Evolutionary conservation across 495 filamentous ascomycete species (phyloP), one percentile per base, ranked within the genome.

Genomic region (Hypoxylon rickii): DNA sequence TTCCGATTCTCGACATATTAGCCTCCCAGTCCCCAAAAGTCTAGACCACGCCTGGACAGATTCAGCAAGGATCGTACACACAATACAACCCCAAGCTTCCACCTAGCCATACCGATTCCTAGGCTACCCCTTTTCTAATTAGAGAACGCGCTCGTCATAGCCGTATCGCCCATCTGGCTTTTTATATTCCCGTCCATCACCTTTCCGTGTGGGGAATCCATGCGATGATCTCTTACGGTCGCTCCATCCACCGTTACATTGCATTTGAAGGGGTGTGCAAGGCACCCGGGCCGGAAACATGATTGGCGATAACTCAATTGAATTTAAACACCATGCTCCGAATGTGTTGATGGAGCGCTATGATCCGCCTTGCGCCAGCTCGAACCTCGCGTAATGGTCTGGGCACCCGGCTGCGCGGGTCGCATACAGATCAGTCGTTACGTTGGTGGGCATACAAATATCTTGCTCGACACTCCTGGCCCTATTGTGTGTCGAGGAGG

Each of bases 341-440:
- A 51, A 26, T 26, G 44, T 57, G 50, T 18, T 17, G 40, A 61
- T 67, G 64, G 64, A 61, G 64, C 57, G 40, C 51, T 24, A 44
- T 37, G 47, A 55, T 64, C 62, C 62, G 58, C n/a, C 55, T 53
- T 47, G 44, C 44, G 13, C 37, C 22, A 48, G 20, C 13, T 2
- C 29, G 17, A 31, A 26, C 26, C 24, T 44, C 11, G 33, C 13
- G 21, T 46, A 24, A 26, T 38, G 39, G 38, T 36, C 22, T 49
- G 13, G 19, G 39, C 15, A 17, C 31, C 32, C 19, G 29, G 19
- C 16, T 21, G 19, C 16, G 41, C 41, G 12, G 41, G 18, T 16
- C 34, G 13, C 38, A 12, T 11, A 13, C 36, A 15, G 1, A 8
- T 15, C 12, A 11, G 8, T 46, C 24, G 24, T 3, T 13, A 7